Percentiles rank a stretch among this genome's conserved stretches.
phyloP scores from a whole-genome alignment of 1,284 basidiomycete genomes.

The Kalmanozyma brasiliensis region DNA sequence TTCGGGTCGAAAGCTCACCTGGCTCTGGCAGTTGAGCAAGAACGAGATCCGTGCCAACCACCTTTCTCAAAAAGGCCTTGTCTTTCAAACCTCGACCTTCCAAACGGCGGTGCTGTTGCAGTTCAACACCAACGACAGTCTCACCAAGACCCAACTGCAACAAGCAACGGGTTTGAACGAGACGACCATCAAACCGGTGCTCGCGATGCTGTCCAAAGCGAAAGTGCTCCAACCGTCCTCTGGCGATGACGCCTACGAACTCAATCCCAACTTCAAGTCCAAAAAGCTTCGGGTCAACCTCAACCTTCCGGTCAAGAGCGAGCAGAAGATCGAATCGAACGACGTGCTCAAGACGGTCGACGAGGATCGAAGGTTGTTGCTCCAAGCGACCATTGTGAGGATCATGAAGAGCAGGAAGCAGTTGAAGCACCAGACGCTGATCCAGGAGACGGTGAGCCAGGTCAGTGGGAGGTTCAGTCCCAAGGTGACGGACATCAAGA shows the following conservation, averaged over 20 bases:
- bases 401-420: slow-evolving; percentile 98
- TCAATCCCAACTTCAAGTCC: slow-evolving; percentile 80
- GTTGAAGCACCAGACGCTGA: slow-evolving; percentile 93
- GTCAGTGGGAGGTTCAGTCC: slow-evolving; percentile 89
- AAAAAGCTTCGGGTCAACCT: slow-evolving; percentile 88
- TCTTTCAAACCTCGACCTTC: slow-evolving; percentile 92
- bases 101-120: slow-evolving; percentile 94
- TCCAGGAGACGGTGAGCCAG: slow-evolving; percentile 92
- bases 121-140: slow-evolving; percentile 86
- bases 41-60: slow-evolving; percentile 95
- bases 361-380: slow-evolving; percentile 95
- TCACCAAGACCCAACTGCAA: slow-evolving; percentile 82
- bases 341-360: slow-evolving; percentile 96
- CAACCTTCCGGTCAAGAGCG: slow-evolving; percentile 92
- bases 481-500: slow-evolving; percentile 85
- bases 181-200: slow-evolving; percentile 83
- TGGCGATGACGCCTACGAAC: slow-evolving; percentile 79
- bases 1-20: slow-evolving; percentile 92
- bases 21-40: slow-evolving; percentile 98
- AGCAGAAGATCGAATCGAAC: slow-evolving; percentile 88
- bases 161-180: slow-evolving; percentile 85
- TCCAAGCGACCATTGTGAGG: slow-evolving; percentile 96
- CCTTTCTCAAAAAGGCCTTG: slow-evolving; percentile 86
- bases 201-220: slow-evolving; percentile 85
- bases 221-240: slow-evolving; percentile 78